These are phyloP conservation scores for Quercus phellos DNA, from an alignment of 331 rosid species.

Conservation along the genomic window DNA sequence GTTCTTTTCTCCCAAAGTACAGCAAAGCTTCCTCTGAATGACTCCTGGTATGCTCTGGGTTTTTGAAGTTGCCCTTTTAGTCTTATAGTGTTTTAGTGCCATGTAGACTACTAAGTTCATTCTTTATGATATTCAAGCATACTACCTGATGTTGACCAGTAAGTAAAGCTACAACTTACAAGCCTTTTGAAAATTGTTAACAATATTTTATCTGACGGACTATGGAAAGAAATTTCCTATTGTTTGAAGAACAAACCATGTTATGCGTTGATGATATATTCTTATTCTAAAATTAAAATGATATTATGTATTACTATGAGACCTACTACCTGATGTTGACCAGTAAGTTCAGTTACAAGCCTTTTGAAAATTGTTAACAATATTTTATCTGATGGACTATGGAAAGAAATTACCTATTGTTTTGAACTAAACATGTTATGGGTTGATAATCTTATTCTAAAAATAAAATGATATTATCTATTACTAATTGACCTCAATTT, in stretches of 20 bases:
- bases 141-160: neutral
- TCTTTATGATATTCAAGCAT: neutral
- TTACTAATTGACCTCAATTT: too few species aligned
- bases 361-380: neutral
- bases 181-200: neutral
- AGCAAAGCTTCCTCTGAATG: neutral
- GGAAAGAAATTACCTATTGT: neutral
- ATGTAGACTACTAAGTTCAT: neutral
- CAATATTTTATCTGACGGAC: neutral
- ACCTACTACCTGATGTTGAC: neutral
- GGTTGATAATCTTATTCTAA: too few species aligned
- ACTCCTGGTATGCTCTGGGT: neutral
- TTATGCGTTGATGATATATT: too few species aligned
- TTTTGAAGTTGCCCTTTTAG: neutral
- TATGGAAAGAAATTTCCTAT: neutral
- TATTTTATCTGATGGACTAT: neutral
- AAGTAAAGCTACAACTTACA: neutral
- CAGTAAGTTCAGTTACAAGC: neutral
- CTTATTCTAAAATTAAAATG: too few species aligned
- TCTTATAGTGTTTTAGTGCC: neutral
- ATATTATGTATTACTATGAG: too few species aligned
- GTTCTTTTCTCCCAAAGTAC: too few species aligned
- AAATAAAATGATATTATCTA: too few species aligned
- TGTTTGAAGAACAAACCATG: too few species aligned
- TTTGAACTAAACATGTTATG: too few species aligned